A percentile compares a stretch with the other conserved stretches of the same genome.
phyloP scores from a whole-genome alignment of 202 grass and related monocot genomes.

The Panicum virgatum region DNA sequence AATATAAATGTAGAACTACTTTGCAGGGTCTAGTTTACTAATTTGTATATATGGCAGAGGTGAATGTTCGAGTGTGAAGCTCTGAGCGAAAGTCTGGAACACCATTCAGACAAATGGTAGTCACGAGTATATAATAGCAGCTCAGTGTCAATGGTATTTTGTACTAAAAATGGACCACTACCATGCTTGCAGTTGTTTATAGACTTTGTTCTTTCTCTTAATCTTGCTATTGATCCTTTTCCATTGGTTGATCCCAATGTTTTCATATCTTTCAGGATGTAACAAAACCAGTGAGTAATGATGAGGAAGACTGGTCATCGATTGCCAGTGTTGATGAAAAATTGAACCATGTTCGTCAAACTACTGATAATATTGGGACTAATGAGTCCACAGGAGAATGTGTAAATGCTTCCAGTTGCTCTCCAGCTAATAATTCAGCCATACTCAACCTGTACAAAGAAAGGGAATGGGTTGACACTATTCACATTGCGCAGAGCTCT shows the following conservation, averaged over 20 bases:
- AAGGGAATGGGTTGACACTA: neutral
- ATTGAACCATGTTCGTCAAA: slow-evolving; percentile 24
- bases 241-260: neutral
- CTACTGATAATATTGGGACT: slow-evolving; percentile 12
- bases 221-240: neutral
- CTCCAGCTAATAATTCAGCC: slow-evolving; percentile 20
- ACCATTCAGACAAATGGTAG: too few relatives aligned
- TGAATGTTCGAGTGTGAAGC: too few relatives aligned
- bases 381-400: neutral
- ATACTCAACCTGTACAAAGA: slow-evolving; percentile 50
- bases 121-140: too few relatives aligned
- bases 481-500: slow-evolving; percentile 4
- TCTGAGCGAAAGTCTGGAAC: too few relatives aligned
- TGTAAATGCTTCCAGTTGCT: slow-evolving; percentile 13
- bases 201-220: neutral
- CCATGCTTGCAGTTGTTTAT: neutral
- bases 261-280: slow-evolving; percentile 21
- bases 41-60: too few relatives aligned
- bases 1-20: too few relatives aligned
- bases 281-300: slow-evolving; percentile 15
- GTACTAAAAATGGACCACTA: too few relatives aligned
- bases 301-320: slow-evolving; percentile 46
- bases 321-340: slow-evolving; percentile 32
- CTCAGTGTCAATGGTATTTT: too few relatives aligned
- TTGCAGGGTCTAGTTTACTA: too few relatives aligned